Evolutionary conservation across 2,329 filamentous ascomycete genomes (phyloP).

Genomic region (Fusarium virguliforme): DNA sequence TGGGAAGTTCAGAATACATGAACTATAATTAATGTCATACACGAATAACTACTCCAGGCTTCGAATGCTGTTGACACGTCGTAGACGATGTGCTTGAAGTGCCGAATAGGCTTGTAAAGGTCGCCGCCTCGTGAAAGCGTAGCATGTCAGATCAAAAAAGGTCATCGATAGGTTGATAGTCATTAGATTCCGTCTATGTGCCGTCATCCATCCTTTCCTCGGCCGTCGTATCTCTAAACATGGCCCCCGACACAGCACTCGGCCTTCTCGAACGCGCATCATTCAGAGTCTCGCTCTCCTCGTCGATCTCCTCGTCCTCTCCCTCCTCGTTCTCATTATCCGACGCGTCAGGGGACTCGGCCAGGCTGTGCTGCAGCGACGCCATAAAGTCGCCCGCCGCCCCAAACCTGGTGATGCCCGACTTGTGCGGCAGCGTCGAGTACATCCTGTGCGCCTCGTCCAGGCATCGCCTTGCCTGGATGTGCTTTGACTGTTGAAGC

Average conservation of each 20-base stretch:
- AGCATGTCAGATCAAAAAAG: neutral
- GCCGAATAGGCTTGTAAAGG: neutral
- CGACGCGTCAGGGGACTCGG: slow-evolving; percentile 62
- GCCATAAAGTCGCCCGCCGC: slow-evolving; percentile 69
- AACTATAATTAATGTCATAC: neutral
- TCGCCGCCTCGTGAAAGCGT: neutral
- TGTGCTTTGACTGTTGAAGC: slow-evolving; percentile 82
- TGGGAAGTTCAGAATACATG: neutral
- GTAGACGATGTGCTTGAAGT: neutral
- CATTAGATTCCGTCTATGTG: slow-evolving; percentile 59
- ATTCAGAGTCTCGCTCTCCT: slow-evolving; percentile 70
- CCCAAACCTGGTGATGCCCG: slow-evolving; percentile 68
- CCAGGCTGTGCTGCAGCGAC: slow-evolving; percentile 66
- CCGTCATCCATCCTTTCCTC: slow-evolving; percentile 42
- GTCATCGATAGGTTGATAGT: slow-evolving; percentile 14
- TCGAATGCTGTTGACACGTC: neutral
- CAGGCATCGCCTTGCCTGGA: slow-evolving; percentile 84
- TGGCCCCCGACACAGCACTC: slow-evolving; percentile 66
- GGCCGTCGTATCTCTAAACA: slow-evolving; percentile 62
- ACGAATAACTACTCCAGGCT: neutral
- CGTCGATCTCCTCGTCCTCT: slow-evolving; percentile 62
- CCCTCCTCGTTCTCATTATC: slow-evolving; percentile 60
- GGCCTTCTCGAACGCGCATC: slow-evolving; percentile 69
- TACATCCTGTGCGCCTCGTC: slow-evolving; percentile 76
- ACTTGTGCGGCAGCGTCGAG: slow-evolving; percentile 64